Base-by-base conservation (phyloP, 2,329 filamentous ascomycete species). In the Aureobasidium sp. region DNA sequence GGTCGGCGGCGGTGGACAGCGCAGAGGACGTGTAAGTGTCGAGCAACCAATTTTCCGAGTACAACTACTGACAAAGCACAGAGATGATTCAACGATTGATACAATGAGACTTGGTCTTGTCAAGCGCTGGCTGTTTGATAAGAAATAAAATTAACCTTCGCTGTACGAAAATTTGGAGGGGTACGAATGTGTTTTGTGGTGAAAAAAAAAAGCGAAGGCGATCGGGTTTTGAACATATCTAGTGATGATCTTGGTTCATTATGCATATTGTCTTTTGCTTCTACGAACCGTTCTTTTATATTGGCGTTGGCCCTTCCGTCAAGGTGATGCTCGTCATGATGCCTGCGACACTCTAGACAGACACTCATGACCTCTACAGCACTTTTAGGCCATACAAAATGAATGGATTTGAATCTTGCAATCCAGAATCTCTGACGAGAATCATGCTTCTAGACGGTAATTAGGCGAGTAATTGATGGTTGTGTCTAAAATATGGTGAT, bases 1-100 rank as follows among this genome's bases (percentile, higher is more conserved):
- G 60, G 64, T 66, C 57, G 75, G 74, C 59, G 74, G 74, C 55
- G 74, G 74, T 59, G 74, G 74, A 54, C 73, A 77, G 61, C 74
- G 78, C 58, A 66, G 69, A 63, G 78, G 77, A 70, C 71, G 77
- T 62, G 75, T 78, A 69, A 76, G 53, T 55, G 16, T 16, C 3
- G 10, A 11, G 25, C 12, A 3, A n/a, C 30, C 17, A 12, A 35
- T 14, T 6, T 3, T 8, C 11, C 21, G 24, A 21, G 19, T 21
- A 48, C 3, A 7, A n/a, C n/a, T 27, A 29, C 51, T 47, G 29
- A 53, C 16, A 8, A 25, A 8, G 11, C 3, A 30, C 41, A 53
- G 51, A 53, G 51, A 41, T 53, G 51, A 53, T 53, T 53, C 30
- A 24, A 53, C 12, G 34, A 53, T 30, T 34, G 39, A 21, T 30